phyloP scores from a whole-genome alignment of 2,329 filamentous ascomycete genomes.

The Xylariaceae sp. region DNA sequence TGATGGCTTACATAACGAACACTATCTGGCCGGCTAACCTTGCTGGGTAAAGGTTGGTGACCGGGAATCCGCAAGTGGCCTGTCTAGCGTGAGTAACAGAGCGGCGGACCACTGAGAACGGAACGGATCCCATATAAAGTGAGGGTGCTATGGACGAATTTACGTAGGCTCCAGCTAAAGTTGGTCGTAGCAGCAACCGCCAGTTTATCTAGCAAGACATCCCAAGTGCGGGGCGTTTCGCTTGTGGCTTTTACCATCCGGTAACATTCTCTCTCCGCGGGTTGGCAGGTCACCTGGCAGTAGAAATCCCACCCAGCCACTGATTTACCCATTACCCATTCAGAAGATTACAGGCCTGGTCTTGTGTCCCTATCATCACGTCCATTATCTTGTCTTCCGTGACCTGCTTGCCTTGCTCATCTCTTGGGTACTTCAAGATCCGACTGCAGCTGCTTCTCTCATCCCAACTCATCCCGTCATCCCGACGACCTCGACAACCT shows the following conservation, averaged over 20 bases:
- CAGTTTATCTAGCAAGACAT: not conserved
- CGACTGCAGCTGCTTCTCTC: slow-evolving; percentile 8
- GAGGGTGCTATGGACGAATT: too few species aligned
- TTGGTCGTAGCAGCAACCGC: too few species aligned
- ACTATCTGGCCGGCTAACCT: not conserved
- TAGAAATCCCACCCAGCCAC: not conserved
- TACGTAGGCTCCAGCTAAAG: too few species aligned
- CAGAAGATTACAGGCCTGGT: not conserved
- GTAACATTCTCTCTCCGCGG: not conserved
- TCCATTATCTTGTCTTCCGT: not conserved
- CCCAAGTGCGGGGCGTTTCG: not conserved
- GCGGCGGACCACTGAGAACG: not conserved
- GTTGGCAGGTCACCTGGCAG: not conserved
- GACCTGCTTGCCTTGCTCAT: slow-evolving; percentile 2
- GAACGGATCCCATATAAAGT: too few species aligned
- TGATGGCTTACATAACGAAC: not conserved
- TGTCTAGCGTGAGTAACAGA: not conserved
- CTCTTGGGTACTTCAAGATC: slow-evolving; percentile 2
- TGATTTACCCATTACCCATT: not conserved
- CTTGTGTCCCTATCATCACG: not conserved
- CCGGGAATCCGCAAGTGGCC: not conserved
- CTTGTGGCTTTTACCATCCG: not conserved
- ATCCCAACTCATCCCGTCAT: not conserved
- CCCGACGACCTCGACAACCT: not conserved
- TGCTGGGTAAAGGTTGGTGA: not conserved